Percentiles rank a stretch among this genome's conserved stretches.
These are phyloP conservation scores for Ormosia semicastrata DNA, from an alignment of 306 rosid genomes.

Conservation along the genomic window DNA sequence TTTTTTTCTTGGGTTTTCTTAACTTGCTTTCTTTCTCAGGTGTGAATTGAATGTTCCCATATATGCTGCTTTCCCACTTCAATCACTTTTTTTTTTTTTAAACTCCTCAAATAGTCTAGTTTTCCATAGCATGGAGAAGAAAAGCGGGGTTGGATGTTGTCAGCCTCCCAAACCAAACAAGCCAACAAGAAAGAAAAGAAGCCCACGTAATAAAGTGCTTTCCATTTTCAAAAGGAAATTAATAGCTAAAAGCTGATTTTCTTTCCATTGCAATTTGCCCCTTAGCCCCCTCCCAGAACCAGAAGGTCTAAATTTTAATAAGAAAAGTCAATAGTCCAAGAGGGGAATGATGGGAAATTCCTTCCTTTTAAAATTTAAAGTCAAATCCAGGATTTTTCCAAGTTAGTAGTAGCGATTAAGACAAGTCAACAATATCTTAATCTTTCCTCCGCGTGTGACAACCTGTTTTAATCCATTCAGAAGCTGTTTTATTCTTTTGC, in stretches of 20 bases:
- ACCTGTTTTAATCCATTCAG: constrained; percentile 20
- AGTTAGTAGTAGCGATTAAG: neutral
- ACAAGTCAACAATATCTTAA: constrained; percentile 31
- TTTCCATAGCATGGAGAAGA: neutral
- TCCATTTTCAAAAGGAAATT: constrained; percentile 2
- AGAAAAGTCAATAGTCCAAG: constrained; percentile 17
- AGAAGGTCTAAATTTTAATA: neutral
- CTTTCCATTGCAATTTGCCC: constrained; percentile 13
- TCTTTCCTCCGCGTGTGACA: constrained; percentile 23
- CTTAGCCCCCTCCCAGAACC: neutral
- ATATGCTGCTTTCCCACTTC: neutral
- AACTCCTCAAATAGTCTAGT: neutral
- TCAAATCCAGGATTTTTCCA: constrained; percentile 11
- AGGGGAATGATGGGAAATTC: constrained; percentile 6
- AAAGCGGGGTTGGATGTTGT: constrained; percentile 3
- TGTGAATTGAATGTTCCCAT: neutral
- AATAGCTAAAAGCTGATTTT: neutral
- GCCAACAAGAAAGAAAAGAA: constrained; percentile 1
- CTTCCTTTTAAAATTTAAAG: constrained; percentile 11
- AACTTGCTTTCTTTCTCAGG: neutral
- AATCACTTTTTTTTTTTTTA: neutral
- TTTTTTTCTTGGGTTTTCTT: neutral
- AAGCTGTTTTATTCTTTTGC: constrained; percentile 24
- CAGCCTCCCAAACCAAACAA: neutral
- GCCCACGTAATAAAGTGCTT: neutral